A percentile compares a stretch with the other conserved stretches of the same genome.
phyloP scores from a whole-genome alignment of 2,329 filamentous ascomycete species.

The Alternaria sp. region DNA sequence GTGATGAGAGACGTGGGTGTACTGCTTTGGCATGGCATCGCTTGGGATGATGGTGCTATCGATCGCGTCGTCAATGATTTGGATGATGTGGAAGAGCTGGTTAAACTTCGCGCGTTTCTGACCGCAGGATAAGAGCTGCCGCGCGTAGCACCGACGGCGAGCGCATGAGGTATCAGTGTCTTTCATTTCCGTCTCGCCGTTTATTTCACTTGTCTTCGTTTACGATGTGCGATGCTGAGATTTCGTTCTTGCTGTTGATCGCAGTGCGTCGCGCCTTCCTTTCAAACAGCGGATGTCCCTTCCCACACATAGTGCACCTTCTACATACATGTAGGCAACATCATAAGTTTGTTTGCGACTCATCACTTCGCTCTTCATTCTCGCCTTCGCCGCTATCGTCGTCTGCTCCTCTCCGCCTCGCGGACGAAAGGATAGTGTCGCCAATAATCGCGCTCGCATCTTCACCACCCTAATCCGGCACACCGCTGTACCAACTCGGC shows the following conservation, averaged over 20 bases:
- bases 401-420: not conserved
- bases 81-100: slow-evolving; percentile 61
- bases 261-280: slow-evolving; percentile 9
- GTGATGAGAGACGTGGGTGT: slow-evolving; percentile 62
- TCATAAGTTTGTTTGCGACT: slow-evolving; percentile 2
- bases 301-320: slow-evolving; percentile 20
- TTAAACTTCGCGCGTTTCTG: slow-evolving; percentile 56
- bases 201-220: not conserved
- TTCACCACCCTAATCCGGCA: not conserved
- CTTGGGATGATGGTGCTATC: slow-evolving; percentile 66
- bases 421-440: not conserved
- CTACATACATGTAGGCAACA: slow-evolving; percentile 15
- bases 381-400: not conserved
- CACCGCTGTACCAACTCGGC: not conserved
- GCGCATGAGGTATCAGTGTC: not conserved
- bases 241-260: not conserved
- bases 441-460: not conserved
- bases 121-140: not conserved
- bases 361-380: not conserved
- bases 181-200: not conserved
- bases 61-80: slow-evolving; percentile 63
- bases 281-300: slow-evolving; percentile 7
- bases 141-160: not conserved
- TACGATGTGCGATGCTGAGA: not conserved
- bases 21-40: slow-evolving; percentile 68